Conservation (phyloP, 1,284 basidiomycete species). For the Apiotrichum brassicae region DNA sequence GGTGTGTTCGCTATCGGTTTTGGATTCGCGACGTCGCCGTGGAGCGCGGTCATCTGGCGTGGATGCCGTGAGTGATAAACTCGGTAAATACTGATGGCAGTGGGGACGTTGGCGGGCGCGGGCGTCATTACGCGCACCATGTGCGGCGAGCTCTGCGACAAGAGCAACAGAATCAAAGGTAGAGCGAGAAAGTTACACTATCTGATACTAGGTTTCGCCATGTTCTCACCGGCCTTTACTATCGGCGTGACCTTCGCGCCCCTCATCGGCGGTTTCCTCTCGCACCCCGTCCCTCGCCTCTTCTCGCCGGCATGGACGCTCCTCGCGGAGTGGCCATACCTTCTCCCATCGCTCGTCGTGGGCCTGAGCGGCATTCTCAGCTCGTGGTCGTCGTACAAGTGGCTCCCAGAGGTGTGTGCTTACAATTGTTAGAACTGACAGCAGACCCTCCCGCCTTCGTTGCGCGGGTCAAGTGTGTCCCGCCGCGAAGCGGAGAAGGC, state of each 20-base stretch:
- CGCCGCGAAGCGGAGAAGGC: conserved; percentile 13
- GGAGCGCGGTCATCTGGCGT: conserved; percentile 21
- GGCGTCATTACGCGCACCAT: conserved; percentile 38
- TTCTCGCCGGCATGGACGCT: conserved; percentile 23
- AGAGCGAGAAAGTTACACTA: too few species aligned
- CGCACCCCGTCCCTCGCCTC: conserved; percentile 29
- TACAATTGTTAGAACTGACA: neutral
- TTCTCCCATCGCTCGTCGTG: conserved; percentile 32
- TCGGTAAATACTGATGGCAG: conserved; percentile 8
- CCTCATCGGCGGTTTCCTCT: conserved; percentile 35
- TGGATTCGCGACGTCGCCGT: conserved; percentile 18
- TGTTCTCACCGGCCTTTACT: conserved; percentile 34
- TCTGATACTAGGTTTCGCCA: conserved; percentile 35
- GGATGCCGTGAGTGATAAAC: conserved; percentile 19
- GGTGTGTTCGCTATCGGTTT: conserved; percentile 21
- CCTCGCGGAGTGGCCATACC: conserved; percentile 30
- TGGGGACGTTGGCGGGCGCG: conserved; percentile 33
- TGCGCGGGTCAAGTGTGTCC: neutral
- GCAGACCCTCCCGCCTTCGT: conserved; percentile 12
- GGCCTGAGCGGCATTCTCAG: conserved; percentile 21
- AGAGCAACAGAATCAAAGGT: conserved; percentile 34
- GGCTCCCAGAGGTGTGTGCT: conserved; percentile 32
- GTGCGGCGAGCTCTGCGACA: conserved; percentile 38
- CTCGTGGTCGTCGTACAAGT: conserved; percentile 15
- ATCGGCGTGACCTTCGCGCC: conserved; percentile 36